Percentiles rank a stretch among this genome's conserved stretches.
phyloP scores from a whole-genome alignment of 768 basidiomycete genomes.

The Sutorius australiensis region DNA sequence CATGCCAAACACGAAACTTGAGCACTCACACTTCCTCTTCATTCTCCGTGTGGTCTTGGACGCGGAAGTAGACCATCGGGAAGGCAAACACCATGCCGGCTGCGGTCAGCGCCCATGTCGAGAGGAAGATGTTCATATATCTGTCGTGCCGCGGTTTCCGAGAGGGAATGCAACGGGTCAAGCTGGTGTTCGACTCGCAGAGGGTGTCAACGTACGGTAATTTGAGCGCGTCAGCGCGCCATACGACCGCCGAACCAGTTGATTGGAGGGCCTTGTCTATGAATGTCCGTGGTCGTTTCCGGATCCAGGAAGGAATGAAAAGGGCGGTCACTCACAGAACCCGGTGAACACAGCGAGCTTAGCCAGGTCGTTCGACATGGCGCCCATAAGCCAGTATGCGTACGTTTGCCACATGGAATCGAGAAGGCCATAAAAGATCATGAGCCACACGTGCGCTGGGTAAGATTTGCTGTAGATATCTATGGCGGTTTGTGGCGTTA shows the following conservation, averaged over 20 bases:
- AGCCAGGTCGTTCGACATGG: conserved; percentile 78
- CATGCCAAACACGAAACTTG: background rate
- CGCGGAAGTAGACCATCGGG: conserved; percentile 71
- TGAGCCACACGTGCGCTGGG: conserved; percentile 55
- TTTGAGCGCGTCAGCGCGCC: conserved; percentile 63
- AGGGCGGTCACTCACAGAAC: conserved; percentile 57
- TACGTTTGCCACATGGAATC: conserved; percentile 87
- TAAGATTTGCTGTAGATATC: conserved; percentile 60
- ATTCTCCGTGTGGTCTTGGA: conserved; percentile 52
- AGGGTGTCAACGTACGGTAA: conserved; percentile 48
- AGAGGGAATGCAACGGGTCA: background rate
- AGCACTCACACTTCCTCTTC: conserved; percentile 51
- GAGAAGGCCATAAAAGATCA: conserved; percentile 70
- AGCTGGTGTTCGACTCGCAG: background rate
- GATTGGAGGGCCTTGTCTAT: conserved; percentile 77
- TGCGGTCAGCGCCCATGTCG: conserved; percentile 66
- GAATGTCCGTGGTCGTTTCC: background rate
- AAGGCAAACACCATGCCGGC: conserved; percentile 63
- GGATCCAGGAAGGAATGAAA: background rate
- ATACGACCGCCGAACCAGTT: conserved; percentile 65
- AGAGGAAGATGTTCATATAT: conserved; percentile 71
- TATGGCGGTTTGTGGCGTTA: conserved; percentile 40
- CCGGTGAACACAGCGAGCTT: conserved; percentile 81
- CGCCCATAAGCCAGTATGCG: conserved; percentile 82
- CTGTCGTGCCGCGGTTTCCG: conserved; percentile 11